These are phyloP conservation scores for Aspergillus aculeatus DNA, from an alignment of 2,329 filamentous ascomycete species.

Conservation along the genomic window DNA sequence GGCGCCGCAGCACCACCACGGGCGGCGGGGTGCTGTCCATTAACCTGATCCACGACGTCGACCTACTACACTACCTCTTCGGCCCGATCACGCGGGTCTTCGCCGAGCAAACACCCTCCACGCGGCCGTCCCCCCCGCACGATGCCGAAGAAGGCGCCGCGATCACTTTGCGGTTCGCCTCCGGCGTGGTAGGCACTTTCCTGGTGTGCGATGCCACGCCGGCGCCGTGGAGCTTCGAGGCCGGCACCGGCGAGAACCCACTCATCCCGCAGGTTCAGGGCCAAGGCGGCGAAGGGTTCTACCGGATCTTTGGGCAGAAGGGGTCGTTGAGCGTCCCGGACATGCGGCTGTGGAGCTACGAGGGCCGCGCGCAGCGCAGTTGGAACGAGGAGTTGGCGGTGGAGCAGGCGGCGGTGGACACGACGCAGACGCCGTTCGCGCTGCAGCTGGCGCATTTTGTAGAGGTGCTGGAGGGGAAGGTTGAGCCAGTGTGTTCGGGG, in stretches of 20 bases:
- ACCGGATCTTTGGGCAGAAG: conserved; percentile 56
- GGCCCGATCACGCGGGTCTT: conserved; percentile 54
- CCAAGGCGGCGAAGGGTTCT: conserved; percentile 45
- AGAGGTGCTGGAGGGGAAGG: conserved; percentile 43
- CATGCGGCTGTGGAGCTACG: conserved; percentile 51
- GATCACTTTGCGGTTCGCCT: conserved; percentile 53
- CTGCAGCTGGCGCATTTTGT: conserved; percentile 54
- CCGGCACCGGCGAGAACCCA: conserved; percentile 60
- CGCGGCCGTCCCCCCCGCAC: conserved; percentile 30
- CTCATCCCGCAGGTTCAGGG: conserved; percentile 42
- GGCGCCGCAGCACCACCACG: conserved; percentile 44
- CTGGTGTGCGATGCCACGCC: conserved; percentile 54
- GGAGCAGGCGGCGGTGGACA: conserved; percentile 30
- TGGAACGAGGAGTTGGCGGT: conserved; percentile 43
- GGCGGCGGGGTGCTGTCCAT: conserved; percentile 57
- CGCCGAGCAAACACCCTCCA: conserved; percentile 47
- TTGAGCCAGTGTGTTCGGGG: neutral
- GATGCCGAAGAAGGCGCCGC: conserved; percentile 59
- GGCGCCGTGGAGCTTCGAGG: conserved; percentile 56
- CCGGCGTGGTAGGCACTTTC: conserved; percentile 58
- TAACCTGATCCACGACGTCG: conserved; percentile 62
- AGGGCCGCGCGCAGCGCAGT: conserved; percentile 36
- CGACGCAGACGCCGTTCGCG: conserved; percentile 50
- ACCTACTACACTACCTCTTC: conserved; percentile 57
- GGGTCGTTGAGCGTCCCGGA: conserved; percentile 56